Evolutionary conservation across 495 filamentous ascomycete species (phyloP).

Genomic region (Podospora tetraspora): DNA sequence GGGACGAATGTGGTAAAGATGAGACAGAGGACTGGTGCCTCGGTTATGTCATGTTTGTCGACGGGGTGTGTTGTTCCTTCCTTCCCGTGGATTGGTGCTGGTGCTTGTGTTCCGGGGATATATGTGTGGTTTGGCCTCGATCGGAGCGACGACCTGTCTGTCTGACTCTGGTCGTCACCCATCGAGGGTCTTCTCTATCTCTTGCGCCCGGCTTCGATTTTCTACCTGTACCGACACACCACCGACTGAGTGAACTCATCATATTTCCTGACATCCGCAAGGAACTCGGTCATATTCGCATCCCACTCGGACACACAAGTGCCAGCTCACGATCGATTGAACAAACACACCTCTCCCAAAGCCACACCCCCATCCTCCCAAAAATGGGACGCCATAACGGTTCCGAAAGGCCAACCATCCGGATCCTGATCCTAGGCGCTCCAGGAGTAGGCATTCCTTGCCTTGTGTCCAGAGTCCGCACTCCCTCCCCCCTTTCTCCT

Average conservation of each 20-base stretch:
- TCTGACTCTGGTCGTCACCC: not conserved
- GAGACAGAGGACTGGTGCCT: not conserved
- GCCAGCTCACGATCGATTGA: not conserved
- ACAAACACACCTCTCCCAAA: not conserved
- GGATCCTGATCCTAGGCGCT: slow-evolving; percentile 24
- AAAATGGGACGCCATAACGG: slow-evolving; percentile 13
- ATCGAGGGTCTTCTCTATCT: not conserved
- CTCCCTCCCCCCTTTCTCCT: not conserved
- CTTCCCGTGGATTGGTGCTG: not conserved
- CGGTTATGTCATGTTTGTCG: not conserved
- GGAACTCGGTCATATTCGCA: not conserved
- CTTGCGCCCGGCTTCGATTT: not conserved
- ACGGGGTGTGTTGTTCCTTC: not conserved
- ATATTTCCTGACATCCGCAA: not conserved
- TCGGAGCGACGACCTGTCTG: too few relatives aligned
- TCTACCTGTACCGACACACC: not conserved
- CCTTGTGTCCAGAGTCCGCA: slow-evolving; percentile 23
- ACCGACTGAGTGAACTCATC: not conserved
- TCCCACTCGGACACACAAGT: not conserved
- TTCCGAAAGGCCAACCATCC: slow-evolving; percentile 17
- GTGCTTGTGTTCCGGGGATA: not conserved
- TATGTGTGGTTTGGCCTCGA: not conserved
- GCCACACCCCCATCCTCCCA: not conserved
- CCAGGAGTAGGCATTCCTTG: slow-evolving; percentile 26
- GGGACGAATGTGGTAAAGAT: not conserved